phyloP scores from a whole-genome alignment of 2,329 filamentous ascomycete genomes.

The Fusarium avenaceum region DNA sequence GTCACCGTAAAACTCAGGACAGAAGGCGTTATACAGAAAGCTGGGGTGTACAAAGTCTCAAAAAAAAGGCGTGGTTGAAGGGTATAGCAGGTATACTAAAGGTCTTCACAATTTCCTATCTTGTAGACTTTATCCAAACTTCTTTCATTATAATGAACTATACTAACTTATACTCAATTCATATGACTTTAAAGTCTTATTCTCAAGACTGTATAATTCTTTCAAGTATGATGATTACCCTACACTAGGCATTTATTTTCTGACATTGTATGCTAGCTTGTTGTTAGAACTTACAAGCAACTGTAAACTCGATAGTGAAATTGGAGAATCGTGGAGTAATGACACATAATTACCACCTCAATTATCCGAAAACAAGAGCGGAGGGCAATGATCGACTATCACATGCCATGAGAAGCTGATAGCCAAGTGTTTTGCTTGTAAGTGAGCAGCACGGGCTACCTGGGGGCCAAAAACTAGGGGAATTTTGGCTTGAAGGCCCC shows the following conservation, averaged over 20 bases:
- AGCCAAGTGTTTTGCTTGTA: background rate
- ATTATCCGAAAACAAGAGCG: background rate
- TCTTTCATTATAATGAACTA: too few relatives aligned
- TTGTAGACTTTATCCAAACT: too few relatives aligned
- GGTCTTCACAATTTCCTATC: too few relatives aligned
- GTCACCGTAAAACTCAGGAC: slow-evolving; percentile 93
- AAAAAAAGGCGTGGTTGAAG: slow-evolving; percentile 76
- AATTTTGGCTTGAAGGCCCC: slow-evolving; percentile 26
- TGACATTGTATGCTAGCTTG: too few relatives aligned
- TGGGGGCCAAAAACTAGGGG: background rate
- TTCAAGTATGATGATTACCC: too few relatives aligned
- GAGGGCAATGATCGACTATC: background rate
- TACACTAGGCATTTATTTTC: too few relatives aligned
- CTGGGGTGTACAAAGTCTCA: too few relatives aligned
- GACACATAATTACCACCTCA: background rate
- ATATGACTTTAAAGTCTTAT: too few relatives aligned
- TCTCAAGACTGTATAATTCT: too few relatives aligned
- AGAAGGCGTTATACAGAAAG: slow-evolving; percentile 67
- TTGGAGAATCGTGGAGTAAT: background rate
- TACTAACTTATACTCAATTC: too few relatives aligned
- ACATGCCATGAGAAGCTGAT: background rate
- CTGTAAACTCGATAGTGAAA: background rate
- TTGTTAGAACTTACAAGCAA: background rate
- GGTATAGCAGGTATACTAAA: slow-evolving; percentile 55
- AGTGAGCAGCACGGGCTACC: background rate